These are phyloP conservation scores for Pontederia paniculata DNA, from an alignment of 176 grass and related monocot genomes.

Conservation along the genomic window DNA sequence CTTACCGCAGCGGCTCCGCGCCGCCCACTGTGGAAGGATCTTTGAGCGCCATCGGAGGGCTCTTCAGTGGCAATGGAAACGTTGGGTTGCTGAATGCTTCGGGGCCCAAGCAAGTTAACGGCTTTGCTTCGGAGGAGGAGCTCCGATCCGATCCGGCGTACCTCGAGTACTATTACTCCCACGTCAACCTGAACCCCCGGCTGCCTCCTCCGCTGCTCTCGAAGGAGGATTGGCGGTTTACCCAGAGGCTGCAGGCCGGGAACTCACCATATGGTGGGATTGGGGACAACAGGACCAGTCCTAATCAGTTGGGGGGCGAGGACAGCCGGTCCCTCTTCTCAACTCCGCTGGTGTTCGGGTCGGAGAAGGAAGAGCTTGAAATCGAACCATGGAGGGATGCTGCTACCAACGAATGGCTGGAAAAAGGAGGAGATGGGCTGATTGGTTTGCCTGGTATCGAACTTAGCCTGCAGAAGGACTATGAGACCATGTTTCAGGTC, in stretches of 20 bases:
- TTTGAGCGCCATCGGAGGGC: slow-evolving; percentile 18
- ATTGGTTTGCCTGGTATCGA: slow-evolving; percentile 36
- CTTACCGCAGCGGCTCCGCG: slow-evolving; percentile 67
- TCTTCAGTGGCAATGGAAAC: too few species aligned
- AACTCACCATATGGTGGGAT: slow-evolving; percentile 28
- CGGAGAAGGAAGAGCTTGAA: background rate
- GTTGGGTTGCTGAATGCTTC: too few species aligned
- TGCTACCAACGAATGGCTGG: slow-evolving; percentile 7
- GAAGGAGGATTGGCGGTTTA: slow-evolving; percentile 59
- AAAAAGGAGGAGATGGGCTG: slow-evolving; percentile 12
- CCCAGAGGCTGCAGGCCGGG: slow-evolving; percentile 29
- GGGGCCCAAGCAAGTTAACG: slow-evolving; percentile 5
- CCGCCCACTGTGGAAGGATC: slow-evolving; percentile 50
- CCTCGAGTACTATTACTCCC: slow-evolving; percentile 57
- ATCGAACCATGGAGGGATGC: background rate
- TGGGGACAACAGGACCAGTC: slow-evolving; percentile 33
- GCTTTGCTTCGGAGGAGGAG: slow-evolving; percentile 37
- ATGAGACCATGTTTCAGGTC: slow-evolving; percentile 59
- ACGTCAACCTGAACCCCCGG: slow-evolving; percentile 66
- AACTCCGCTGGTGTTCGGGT: background rate
- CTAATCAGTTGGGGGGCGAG: background rate
- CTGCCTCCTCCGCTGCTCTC: slow-evolving; percentile 54
- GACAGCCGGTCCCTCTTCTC: slow-evolving; percentile 1
- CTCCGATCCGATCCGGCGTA: slow-evolving; percentile 52
- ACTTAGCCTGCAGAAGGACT: slow-evolving; percentile 36